These are phyloP conservation scores for Durotheca rogersii DNA, from an alignment of 495 filamentous ascomycete genomes.

Conservation along the genomic window DNA sequence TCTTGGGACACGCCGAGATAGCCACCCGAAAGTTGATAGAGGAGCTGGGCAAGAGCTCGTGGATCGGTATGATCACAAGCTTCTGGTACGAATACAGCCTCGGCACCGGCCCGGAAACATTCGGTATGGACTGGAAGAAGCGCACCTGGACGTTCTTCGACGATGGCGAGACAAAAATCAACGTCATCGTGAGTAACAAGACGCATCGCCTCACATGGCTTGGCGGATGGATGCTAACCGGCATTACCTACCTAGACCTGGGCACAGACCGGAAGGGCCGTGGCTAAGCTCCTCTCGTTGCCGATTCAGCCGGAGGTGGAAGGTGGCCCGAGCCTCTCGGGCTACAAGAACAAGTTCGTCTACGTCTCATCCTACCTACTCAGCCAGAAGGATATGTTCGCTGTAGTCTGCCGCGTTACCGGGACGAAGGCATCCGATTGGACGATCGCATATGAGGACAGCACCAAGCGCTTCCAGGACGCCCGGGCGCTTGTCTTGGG, in stretches of 20 bases:
- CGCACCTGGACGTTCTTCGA: slow-evolving; percentile 38
- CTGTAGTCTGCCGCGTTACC: slow-evolving; percentile 51
- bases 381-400: slow-evolving; percentile 51
- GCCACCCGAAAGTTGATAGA: slow-evolving; percentile 36
- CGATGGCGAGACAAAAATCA: slow-evolving; percentile 38
- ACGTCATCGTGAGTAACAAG: slow-evolving; percentile 28
- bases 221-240: slow-evolving; percentile 2
- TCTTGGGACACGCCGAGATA: background rate
- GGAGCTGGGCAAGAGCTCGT: slow-evolving; percentile 49
- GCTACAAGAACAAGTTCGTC: slow-evolving; percentile 46
- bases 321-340: slow-evolving; percentile 32
- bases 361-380: slow-evolving; percentile 47
- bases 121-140: slow-evolving; percentile 35
- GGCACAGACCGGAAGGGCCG: slow-evolving; percentile 40
- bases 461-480: slow-evolving; percentile 46
- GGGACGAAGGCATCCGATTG: slow-evolving; percentile 55
- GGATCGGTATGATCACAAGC: slow-evolving; percentile 47
- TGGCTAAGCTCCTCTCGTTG: slow-evolving; percentile 40
- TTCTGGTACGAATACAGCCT: slow-evolving; percentile 49
- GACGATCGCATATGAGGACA: slow-evolving; percentile 49
- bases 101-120: slow-evolving; percentile 24
- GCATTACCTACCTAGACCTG: slow-evolving; percentile 37
- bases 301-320: slow-evolving; percentile 46
- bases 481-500: slow-evolving; percentile 37
- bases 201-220: background rate